These are phyloP conservation scores for Stenogyne calaminthoides DNA, from an alignment of 305 asterid species.

Conservation along the genomic window DNA sequence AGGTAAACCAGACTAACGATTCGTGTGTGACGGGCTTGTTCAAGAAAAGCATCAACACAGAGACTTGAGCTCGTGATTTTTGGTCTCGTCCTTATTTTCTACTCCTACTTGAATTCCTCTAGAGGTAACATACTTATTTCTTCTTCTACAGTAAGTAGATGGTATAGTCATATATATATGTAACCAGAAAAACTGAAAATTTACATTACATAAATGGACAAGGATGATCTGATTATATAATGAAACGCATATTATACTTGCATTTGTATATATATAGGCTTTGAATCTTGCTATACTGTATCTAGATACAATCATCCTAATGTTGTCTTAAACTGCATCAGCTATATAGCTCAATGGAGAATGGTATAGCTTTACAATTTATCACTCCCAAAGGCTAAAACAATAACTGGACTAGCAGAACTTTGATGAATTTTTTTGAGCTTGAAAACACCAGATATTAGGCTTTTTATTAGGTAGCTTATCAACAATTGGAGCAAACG, in stretches of 20 bases:
- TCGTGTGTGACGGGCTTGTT: too few relatives aligned
- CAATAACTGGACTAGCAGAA: not conserved
- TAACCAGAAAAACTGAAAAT: not conserved
- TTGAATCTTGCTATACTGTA: not conserved
- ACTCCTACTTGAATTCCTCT: too few relatives aligned
- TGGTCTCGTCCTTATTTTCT: too few relatives aligned
- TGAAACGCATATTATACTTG: not conserved
- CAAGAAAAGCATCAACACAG: not conserved
- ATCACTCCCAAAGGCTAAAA: constrained; percentile 21
- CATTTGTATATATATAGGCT: constrained; percentile 12
- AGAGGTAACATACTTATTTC: too few relatives aligned
- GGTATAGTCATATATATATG: not conserved
- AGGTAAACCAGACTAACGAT: not conserved
- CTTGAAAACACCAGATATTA: not conserved
- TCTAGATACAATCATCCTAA: not conserved
- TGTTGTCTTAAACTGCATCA: constrained; percentile 16
- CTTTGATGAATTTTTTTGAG: not conserved
- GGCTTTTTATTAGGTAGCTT: constrained; percentile 13
- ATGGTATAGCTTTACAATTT: constrained; percentile 30
- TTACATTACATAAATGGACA: not conserved
- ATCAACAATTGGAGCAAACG: not conserved
- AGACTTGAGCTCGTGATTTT: not conserved
- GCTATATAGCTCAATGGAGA: constrained; percentile 24
- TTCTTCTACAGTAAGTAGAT: not conserved
- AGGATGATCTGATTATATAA: not conserved